Base-by-base conservation (phyloP, 129 eudicot genomes). In the Flaveria sonorensis region DNA sequence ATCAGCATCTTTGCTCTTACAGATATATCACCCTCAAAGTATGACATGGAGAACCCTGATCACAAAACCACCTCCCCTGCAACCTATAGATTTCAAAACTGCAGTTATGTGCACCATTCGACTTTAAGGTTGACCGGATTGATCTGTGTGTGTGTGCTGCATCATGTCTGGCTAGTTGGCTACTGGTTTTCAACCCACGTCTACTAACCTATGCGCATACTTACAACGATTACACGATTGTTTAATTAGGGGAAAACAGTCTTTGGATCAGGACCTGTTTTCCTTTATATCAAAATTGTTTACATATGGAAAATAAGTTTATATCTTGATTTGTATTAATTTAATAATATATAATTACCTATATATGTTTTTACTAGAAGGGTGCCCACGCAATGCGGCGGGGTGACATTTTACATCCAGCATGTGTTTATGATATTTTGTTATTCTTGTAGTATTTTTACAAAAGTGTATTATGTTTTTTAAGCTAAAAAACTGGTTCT, bases 21-120 rank as follows among this genome's bases (percentile, higher is more conserved):
- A 94, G 64, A 87, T 89, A 64, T 94, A 94, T 79, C 48, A 91
- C 82, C 98, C 97, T 45, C 81, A 81, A 74, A 89, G 60, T 77
- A 91, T 73, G 84, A 71, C 63, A n/a, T 94, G 98, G 98, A 91
- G 93, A 80, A 89, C 89, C 64, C 39, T 89, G 16, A 77, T 83
- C 67, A 76, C 92, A 68, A 91, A 87, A 81, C 89, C 96, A 39
- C 98, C 97, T 47, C 82, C 81, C 52, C 82, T 14, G 73, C 86
- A 86, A 24, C 83, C 89, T 40, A 56, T 91, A 67, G 96, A 94
- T 85, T 88, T 94, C 71, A 86, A 82, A 94, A 91, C 89, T 64
- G 88, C 92, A 14, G 87, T 91, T 72, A 77, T 89, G 87, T 94
- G 98, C 85, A 87, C 92, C 71, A 59, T 91, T 68, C 83, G 86